These are phyloP conservation scores for Phragmites australis DNA, from an alignment of 176 grass and related monocot species.

Conservation along the genomic window DNA sequence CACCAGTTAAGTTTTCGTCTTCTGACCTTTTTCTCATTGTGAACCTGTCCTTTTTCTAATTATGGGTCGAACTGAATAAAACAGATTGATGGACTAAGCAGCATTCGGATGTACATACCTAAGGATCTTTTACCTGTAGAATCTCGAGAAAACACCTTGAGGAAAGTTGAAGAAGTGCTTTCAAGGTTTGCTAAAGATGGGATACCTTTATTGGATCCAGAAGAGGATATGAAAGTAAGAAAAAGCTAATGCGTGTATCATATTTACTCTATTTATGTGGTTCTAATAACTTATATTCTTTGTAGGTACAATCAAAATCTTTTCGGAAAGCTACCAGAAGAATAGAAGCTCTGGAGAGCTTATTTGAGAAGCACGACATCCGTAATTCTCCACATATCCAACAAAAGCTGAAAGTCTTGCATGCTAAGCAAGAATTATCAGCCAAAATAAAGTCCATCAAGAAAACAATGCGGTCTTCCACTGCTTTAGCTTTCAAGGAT, in stretches of 20 bases:
- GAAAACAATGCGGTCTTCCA: slow-evolving; percentile 68
- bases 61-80: slow-evolving; percentile 26
- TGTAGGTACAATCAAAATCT: slow-evolving; percentile 79
- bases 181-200: slow-evolving; percentile 88
- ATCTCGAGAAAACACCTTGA: slow-evolving; percentile 79
- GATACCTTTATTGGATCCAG: slow-evolving; percentile 89
- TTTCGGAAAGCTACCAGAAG: slow-evolving; percentile 73
- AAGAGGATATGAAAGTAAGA: slow-evolving; percentile 98
- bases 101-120: slow-evolving; percentile 76
- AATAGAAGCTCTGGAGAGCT: slow-evolving; percentile 86
- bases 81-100: slow-evolving; percentile 87
- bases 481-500: slow-evolving; percentile 94
- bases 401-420: slow-evolving; percentile 84
- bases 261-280: neutral
- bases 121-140: slow-evolving; percentile 91
- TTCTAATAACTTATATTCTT: slow-evolving; percentile 16
- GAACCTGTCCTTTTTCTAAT: slow-evolving; percentile 22
- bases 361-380: slow-evolving; percentile 87
- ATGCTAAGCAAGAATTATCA: slow-evolving; percentile 83
- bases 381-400: slow-evolving; percentile 69
- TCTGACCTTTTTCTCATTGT: neutral
- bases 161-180: slow-evolving; percentile 76
- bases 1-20: slow-evolving; percentile 2
- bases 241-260: slow-evolving; percentile 18
- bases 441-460: slow-evolving; percentile 86